phyloP scores from a whole-genome alignment of 495 filamentous ascomycete genomes.

The Trichoderma parareesei region DNA sequence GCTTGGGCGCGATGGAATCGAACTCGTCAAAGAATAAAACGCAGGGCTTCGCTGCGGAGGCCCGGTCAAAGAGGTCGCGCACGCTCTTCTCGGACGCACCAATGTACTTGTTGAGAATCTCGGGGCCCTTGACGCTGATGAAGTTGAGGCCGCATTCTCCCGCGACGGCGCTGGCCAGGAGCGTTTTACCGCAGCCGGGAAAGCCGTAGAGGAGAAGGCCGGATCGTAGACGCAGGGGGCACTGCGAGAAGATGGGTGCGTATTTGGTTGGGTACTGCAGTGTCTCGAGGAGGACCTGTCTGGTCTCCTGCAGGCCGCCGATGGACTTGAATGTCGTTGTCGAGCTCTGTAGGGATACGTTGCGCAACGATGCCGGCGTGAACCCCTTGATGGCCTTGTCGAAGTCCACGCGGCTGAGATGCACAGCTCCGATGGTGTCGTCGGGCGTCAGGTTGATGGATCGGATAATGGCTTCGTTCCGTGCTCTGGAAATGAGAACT shows the following conservation, averaged over 20 bases:
- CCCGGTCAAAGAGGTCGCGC: slow-evolving; percentile 87
- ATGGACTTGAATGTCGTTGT: slow-evolving; percentile 85
- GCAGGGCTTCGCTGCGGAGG: slow-evolving; percentile 80
- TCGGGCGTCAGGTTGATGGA: slow-evolving; percentile 38
- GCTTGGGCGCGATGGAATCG: slow-evolving; percentile 92
- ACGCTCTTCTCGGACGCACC: slow-evolving; percentile 93
- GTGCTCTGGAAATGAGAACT: slow-evolving; percentile 74
- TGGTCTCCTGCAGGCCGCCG: slow-evolving; percentile 77
- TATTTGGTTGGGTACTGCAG: slow-evolving; percentile 96
- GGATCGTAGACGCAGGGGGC: slow-evolving; percentile 84
- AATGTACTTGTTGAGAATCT: slow-evolving; percentile 98
- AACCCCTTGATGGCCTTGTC: slow-evolving; percentile 78
- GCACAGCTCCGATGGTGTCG: slow-evolving; percentile 31
- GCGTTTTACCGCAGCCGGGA: slow-evolving; percentile 92
- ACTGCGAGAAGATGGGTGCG: slow-evolving; percentile 93
- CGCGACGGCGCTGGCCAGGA: slow-evolving; percentile 86
- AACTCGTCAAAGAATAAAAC: slow-evolving; percentile 98
- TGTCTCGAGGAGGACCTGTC: slow-evolving; percentile 82
- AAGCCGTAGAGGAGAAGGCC: slow-evolving; percentile 90
- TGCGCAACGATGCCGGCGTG: slow-evolving; percentile 86
- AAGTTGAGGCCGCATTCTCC: slow-evolving; percentile 96
- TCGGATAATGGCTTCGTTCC: slow-evolving; percentile 84
- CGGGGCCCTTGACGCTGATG: slow-evolving; percentile 94
- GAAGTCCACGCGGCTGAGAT: slow-evolving; percentile 66
- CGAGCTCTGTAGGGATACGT: slow-evolving; percentile 84